Percentiles rank a stretch among this genome's conserved stretches.
phyloP scores from a whole-genome alignment of 495 filamentous ascomycete species.

The Astrothelium macrocarpum region DNA sequence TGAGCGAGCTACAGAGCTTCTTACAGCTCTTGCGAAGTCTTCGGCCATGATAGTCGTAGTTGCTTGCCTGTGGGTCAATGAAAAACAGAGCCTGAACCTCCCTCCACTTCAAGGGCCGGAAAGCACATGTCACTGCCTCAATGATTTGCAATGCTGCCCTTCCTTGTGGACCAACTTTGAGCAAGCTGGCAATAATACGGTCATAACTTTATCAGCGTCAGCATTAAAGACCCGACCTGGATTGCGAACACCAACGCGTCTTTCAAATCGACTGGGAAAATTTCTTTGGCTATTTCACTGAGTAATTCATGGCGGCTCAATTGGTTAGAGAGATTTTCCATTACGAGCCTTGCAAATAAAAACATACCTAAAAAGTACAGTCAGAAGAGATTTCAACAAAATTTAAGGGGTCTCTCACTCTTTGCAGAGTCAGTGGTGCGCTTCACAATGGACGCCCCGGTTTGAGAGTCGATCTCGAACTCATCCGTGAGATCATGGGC shows the following conservation, averaged over 20 bases:
- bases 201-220: background rate
- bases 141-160: conserved; percentile 1
- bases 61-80: background rate
- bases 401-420: background rate
- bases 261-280: background rate
- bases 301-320: background rate
- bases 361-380: background rate
- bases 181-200: background rate
- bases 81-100: background rate
- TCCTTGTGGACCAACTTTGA: background rate
- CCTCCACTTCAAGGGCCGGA: conserved; percentile 1
- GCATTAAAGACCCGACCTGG: background rate
- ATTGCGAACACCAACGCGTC: background rate
- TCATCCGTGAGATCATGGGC: background rate
- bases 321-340: background rate
- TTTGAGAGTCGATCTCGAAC: conserved; percentile 3
- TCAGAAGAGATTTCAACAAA: background rate
- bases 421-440: conserved; percentile 1
- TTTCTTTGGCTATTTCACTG: background rate
- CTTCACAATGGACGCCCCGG: background rate
- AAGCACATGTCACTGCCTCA: background rate
- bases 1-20: background rate
- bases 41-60: background rate
- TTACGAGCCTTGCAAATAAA: conserved; percentile 1
- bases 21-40: conserved; percentile 1